Evolutionary conservation across 225 moss, liverwort and hornwort genomes (phyloP), one percentile per base, ranked within the genome.

Genomic region (Pleurozium schreberi): DNA sequence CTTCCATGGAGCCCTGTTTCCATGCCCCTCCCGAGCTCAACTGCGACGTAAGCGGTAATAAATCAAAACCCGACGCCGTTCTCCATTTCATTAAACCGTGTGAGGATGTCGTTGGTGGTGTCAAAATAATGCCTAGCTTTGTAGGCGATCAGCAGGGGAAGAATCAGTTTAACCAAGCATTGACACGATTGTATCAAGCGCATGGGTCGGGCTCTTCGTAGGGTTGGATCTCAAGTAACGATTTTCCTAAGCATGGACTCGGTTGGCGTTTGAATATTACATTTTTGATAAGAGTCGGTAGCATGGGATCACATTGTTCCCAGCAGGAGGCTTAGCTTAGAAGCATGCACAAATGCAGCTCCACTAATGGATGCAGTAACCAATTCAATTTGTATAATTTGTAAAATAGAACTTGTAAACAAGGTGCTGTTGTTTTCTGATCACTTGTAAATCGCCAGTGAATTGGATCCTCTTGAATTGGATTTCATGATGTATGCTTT

Each of bases 1-100:
- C 59, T 63, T 97, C 97, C 26, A 50, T 95, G 18, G 97, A 98
- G 90, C 97, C 98, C 62, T 98, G 97, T 83, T 95, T 93, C 89
- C 98, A 98, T 75, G 85, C 85, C 30, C 92, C 95, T 73, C 97
- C 95, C 5, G 49, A 85, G 16, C 66, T 94, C 74, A 90, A 94
- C 69, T 97, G 95, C 75, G 59, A 89, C 42, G 91, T 65, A 17
- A 83, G 84, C 65, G 95, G 94, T 16, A 47, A 80, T 34, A 90
- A 92, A 68, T 43, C 49, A 15, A 71, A 93, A 49, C 93, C 93
- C 16, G 85, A 88, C 60, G 76, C 52, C 18, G 62, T 91, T 11
- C 80, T 97, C 10, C 95, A 92, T 33, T 98, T 93, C 76, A 91
- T 98, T 68, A 93, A 91, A 84, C 89, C 88, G 4, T 96, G 96